Evolutionary conservation across 805 yeast species (phyloP), one percentile per base, ranked within the genome.

Genomic region (Scheffersomyces ergatensis): DNA sequence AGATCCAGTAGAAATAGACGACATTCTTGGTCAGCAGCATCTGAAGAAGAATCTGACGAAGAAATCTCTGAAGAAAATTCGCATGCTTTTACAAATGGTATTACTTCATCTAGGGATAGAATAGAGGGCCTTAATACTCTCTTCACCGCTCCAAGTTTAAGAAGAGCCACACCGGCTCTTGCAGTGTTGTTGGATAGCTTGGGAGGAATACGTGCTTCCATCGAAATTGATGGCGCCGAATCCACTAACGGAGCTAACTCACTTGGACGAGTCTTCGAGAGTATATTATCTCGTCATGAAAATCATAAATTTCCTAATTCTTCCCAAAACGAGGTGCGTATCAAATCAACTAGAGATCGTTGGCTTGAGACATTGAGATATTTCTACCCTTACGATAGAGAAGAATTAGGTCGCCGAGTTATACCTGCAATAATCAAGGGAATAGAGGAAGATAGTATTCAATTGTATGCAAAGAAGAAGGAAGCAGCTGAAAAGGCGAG

Each of bases 361-460:
- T 88, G 95, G 93, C 62, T 63, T 29, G 85, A 83, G 33, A 71
- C 77, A 5, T 63, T 74, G 27, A 63, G 70, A 14, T 65, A 79
- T 62, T 77, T 78, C 45, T 74, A 74, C 48, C 74, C 70, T n/a
- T 70, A 54, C 20, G 42, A 50, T n/a, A 56, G 51, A 33, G 62
- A 58, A 13, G 60, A 55, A 14, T 46, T 50, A n/a, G 44, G 45
- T 12, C 24, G 40, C 21, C 43, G 51, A 24, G 47, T 63, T 7
- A 47, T 57, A 7, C 63, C 66, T 4, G 56, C 50, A 1, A 68
- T 82, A 21, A 55, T 80, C 26, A 74, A 77, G 39, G 51, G 65
- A 19, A 63, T 83, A 3, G 76, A 65, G 41, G 73, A 63, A 1
- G 75, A 72, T 20, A 80, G 87, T 55, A 54, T 69, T 33, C 69